Evolutionary conservation across 345 rosid genomes (phyloP).

Genomic region (Crucihimalaya himalaica): DNA sequence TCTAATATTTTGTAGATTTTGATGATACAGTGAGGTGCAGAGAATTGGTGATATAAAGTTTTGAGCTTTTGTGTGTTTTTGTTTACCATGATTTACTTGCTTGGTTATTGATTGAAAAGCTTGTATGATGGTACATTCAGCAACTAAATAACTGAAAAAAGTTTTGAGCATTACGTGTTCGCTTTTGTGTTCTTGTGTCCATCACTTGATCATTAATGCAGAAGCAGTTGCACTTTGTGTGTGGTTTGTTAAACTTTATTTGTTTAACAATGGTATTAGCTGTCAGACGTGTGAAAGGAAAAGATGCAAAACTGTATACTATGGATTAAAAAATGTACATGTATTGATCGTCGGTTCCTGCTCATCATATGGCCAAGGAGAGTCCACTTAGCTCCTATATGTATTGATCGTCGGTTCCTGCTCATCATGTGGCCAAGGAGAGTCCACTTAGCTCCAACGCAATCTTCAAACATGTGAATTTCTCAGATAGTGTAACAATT

Average conservation of each 20-base stretch:
- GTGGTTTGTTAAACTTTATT: neutral
- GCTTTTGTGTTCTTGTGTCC: neutral
- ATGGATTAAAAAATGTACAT: neutral
- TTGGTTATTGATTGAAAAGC: slow-evolving; percentile 6
- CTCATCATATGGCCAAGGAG: too few relatives aligned
- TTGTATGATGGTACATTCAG: neutral
- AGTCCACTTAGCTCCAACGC: too few relatives aligned
- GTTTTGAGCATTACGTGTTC: slow-evolving; percentile 18
- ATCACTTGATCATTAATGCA: slow-evolving; percentile 7
- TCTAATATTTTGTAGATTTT: neutral
- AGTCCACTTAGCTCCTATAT: too few relatives aligned
- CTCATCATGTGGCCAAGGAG: too few relatives aligned
- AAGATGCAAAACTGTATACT: neutral
- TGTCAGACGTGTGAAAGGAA: slow-evolving; percentile 4
- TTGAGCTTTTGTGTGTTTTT: slow-evolving; percentile 20
- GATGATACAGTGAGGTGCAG: neutral
- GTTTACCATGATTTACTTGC: slow-evolving; percentile 14
- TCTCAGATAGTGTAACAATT: too few relatives aligned
- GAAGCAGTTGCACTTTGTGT: slow-evolving; percentile 7
- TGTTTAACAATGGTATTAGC: neutral
- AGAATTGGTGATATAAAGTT: neutral
- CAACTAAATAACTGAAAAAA: neutral
- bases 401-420: too few relatives aligned
- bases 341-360: too few relatives aligned
- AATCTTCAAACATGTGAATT: too few relatives aligned